These are phyloP conservation scores for Fusarium acutatum DNA, from an alignment of 2,329 filamentous ascomycete genomes.

Conservation along the genomic window DNA sequence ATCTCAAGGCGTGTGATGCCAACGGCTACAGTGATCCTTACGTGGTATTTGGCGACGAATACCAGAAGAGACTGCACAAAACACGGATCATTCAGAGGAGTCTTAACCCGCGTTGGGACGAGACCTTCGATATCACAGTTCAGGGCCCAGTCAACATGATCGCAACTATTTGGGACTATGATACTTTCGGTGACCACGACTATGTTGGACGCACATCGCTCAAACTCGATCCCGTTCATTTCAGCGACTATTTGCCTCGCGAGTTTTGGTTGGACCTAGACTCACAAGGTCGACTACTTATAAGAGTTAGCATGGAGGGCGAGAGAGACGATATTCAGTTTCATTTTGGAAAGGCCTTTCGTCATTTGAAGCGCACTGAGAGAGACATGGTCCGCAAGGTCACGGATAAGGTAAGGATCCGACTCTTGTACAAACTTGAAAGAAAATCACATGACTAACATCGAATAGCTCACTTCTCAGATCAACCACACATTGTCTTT, in stretches of 20 bases:
- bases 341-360: slow-evolving; percentile 96
- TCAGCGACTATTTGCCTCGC: slow-evolving; percentile 92
- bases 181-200: slow-evolving; percentile 95
- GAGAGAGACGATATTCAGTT: slow-evolving; percentile 99
- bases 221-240: slow-evolving; percentile 97
- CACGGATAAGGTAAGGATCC: slow-evolving; percentile 83
- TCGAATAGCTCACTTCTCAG: slow-evolving; percentile 80
- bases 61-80: slow-evolving; percentile 95
- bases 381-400: slow-evolving; percentile 98
- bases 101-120: slow-evolving; percentile 95
- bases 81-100: slow-evolving; percentile 91
- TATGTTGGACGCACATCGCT: slow-evolving; percentile 96
- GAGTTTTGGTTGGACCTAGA: slow-evolving; percentile 99
- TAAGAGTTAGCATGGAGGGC: slow-evolving; percentile 97
- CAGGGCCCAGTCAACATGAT: slow-evolving; percentile 92
- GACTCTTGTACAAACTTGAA: neutral
- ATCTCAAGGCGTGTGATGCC: slow-evolving; percentile 97
- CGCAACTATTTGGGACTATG: slow-evolving; percentile 98
- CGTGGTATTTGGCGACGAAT: slow-evolving; percentile 95
- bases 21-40: slow-evolving; percentile 96
- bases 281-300: slow-evolving; percentile 87
- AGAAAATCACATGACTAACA: slow-evolving; percentile 18
- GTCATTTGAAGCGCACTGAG: slow-evolving; percentile 93
- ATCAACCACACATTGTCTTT: slow-evolving; percentile 90
- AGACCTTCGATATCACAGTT: slow-evolving; percentile 95